Conservation (phyloP, 257 asterid genomes). For the Gentiana dahurica region DNA sequence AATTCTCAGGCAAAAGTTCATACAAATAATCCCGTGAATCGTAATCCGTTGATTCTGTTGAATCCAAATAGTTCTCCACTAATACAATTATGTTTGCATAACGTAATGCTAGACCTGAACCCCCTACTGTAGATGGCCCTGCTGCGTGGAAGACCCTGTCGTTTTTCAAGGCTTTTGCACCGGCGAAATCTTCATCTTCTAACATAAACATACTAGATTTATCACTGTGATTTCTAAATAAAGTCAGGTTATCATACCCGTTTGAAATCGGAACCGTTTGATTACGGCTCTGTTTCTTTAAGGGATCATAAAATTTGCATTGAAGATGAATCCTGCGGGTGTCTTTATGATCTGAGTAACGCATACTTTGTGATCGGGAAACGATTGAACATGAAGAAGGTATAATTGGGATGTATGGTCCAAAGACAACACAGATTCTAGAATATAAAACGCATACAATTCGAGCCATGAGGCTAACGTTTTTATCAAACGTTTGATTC, state of each 20-base stretch:
- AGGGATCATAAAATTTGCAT: slow-evolving; percentile 9
- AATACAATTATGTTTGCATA: slow-evolving; percentile 57
- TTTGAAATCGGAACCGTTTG: slow-evolving; percentile 41
- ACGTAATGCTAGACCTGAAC: slow-evolving; percentile 61
- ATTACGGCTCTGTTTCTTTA: slow-evolving; percentile 22
- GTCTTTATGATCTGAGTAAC: slow-evolving; percentile 12
- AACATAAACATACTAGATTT: slow-evolving; percentile 16
- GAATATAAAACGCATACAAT: slow-evolving; percentile 35
- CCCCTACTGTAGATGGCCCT: slow-evolving; percentile 57
- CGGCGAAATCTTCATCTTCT: slow-evolving; percentile 16
- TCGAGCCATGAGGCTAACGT: slow-evolving; percentile 49
- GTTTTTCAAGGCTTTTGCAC: background rate
- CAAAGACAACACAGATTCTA: slow-evolving; percentile 43
- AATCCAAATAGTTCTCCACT: slow-evolving; percentile 40
- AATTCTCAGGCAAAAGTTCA: slow-evolving; percentile 64
- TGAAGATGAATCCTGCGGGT: slow-evolving; percentile 6
- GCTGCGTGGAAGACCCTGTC: slow-evolving; percentile 54
- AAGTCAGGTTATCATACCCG: slow-evolving; percentile 21
- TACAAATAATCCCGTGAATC: slow-evolving; percentile 40
- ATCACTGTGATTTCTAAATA: slow-evolving; percentile 54
- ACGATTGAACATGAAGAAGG: slow-evolving; percentile 8
- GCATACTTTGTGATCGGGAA: background rate
- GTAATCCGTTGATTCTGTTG: slow-evolving; percentile 21
- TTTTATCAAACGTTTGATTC: slow-evolving; percentile 49
- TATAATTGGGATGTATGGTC: slow-evolving; percentile 19